Evolutionary conservation across 2,329 filamentous ascomycete genomes (phyloP), one percentile per base, ranked within the genome.

Genomic region (Helotiales sp.): DNA sequence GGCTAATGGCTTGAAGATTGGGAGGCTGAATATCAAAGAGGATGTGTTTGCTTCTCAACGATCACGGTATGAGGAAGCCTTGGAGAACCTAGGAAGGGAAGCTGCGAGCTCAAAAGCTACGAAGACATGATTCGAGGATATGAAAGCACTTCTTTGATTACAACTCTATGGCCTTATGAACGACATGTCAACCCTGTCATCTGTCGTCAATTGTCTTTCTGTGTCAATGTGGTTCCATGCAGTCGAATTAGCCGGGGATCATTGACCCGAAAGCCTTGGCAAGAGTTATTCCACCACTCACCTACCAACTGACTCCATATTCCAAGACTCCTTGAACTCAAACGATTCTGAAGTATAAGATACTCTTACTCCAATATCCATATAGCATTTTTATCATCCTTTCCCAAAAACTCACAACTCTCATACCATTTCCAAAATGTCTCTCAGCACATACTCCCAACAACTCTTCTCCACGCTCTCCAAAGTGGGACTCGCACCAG

Each of bases 391-490:
- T 20, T 30, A 40, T 26, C 30, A 30, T n/a, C 28, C 30, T 55
- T 13, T 54, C 20, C 0, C n/a, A 13, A 24, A 32, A 43, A 43
- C 17, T 17, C 30, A 37, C 2, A 55, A 4, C n/a, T 22, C 32
- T 28, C 60, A 54, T 15, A 2, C 34, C 34, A 91, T 32, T 81
- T 91, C 69, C 91, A 92, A 80, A 65, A 62, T 62, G 60, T 49
- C 60, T 62, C 45, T 62, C 32, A 13, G 24, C 2, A 26, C 60
- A 10, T 52, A 52, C 28, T 54, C 50, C 20, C 60, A 62, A 26
- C 30, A 52, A 40, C 30, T 62, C 15, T 34, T 64, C 37, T 49
- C 62, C 17, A 49, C 62, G n/a, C 37, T 64, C 8, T 49, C 54
- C 22, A 64, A 50, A 37, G 54, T 40, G 24, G 37, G 37, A 43